Conservation (phyloP, 371 early-diverging fungal genomes). For the Apophysomyces variabilis region DNA sequence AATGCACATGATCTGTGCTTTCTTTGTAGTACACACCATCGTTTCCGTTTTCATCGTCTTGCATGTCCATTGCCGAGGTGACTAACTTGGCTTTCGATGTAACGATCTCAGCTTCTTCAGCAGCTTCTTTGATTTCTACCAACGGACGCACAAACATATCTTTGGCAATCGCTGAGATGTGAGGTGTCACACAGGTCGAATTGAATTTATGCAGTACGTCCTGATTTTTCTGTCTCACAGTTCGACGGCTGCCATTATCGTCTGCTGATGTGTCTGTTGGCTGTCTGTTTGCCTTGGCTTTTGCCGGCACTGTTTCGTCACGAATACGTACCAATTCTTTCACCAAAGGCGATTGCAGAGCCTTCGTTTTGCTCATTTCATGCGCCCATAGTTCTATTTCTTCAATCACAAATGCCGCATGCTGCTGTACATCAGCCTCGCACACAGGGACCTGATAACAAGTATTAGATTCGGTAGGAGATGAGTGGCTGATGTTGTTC, state of each 20-base stretch:
- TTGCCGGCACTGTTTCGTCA: background rate
- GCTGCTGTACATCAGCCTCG: conserved; percentile 29
- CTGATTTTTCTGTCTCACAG: conserved; percentile 15
- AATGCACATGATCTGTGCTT: conserved; percentile 18
- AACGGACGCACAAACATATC: conserved; percentile 48
- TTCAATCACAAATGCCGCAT: conserved; percentile 31
- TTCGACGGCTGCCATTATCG: conserved; percentile 6
- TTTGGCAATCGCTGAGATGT: conserved; percentile 48
- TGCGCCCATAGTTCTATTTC: conserved; percentile 32
- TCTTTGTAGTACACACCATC: conserved; percentile 14
- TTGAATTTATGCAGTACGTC: conserved; percentile 25
- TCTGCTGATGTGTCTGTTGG: background rate
- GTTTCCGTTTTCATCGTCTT: background rate
- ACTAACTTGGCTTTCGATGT: background rate
- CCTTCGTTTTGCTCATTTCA: conserved; percentile 22
- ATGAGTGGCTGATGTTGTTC: conserved; percentile 16
- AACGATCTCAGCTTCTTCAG: conserved; percentile 15
- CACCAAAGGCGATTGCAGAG: conserved; percentile 29
- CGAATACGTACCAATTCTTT: conserved; percentile 18
- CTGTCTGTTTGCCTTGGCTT: background rate
- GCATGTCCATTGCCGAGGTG: background rate
- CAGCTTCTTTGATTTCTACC: conserved; percentile 34
- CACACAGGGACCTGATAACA: conserved; percentile 18
- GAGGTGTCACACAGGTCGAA: conserved; percentile 53
- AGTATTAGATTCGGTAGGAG: background rate